Evolutionary conservation across 73 alveolate species (phyloP).

Genomic region (Diophrys sp.): DNA sequence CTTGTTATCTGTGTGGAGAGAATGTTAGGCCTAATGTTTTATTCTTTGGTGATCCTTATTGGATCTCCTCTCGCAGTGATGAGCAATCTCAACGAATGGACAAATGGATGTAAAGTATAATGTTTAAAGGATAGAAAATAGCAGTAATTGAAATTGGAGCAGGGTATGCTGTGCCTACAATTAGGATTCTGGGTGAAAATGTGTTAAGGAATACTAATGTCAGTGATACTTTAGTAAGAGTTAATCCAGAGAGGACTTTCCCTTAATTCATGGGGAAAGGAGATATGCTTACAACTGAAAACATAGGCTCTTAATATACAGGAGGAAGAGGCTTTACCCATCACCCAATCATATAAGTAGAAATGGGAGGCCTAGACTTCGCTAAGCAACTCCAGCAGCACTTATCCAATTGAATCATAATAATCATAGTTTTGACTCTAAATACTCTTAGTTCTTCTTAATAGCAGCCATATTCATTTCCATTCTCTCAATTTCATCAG

Average conservation of each 20-base stretch:
- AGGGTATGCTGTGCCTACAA: constrained; percentile 62
- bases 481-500: constrained; percentile 18
- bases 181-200: constrained; percentile 49
- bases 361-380: neutral
- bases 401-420: neutral
- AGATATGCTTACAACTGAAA: neutral
- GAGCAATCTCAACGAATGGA: constrained; percentile 6
- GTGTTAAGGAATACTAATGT: constrained; percentile 6
- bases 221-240: constrained; percentile 17
- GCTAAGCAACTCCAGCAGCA: neutral
- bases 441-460: neutral
- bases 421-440: too few species aligned
- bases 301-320: too few species aligned
- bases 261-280: neutral
- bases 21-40: constrained; percentile 68
- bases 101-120: neutral
- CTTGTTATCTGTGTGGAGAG: constrained; percentile 39
- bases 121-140: neutral
- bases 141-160: constrained; percentile 70
- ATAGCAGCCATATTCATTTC: neutral
- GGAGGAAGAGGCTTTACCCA: neutral
- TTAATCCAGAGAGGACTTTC: constrained; percentile 27
- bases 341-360: neutral
- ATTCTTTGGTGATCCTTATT: constrained; percentile 57
- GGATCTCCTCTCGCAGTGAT: constrained; percentile 27